Evolutionary conservation across 257 asterid species (phyloP).

Genomic region (Ballota nigra): DNA sequence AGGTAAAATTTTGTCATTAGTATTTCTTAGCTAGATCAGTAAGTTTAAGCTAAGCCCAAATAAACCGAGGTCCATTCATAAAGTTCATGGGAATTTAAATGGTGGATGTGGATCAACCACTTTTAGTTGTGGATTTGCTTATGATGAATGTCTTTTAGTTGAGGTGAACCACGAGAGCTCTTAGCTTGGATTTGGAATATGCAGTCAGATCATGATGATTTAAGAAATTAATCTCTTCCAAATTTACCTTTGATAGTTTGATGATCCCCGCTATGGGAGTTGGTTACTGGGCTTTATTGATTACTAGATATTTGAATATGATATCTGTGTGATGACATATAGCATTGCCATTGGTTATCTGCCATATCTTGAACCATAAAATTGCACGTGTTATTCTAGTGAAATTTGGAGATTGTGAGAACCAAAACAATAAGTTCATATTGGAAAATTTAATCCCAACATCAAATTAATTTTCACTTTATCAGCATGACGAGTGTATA

Average conservation of each 20-base stretch:
- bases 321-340: neutral
- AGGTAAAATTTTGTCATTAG: neutral
- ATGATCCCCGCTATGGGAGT: neutral
- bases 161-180: neutral
- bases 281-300: neutral
- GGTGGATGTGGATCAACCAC: neutral
- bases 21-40: neutral
- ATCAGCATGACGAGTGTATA: slow-evolving; percentile 1
- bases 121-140: neutral
- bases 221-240: neutral
- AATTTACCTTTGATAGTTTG: neutral
- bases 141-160: neutral
- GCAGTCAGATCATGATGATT: neutral
- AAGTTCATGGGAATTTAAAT: neutral
- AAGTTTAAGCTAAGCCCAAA: neutral
- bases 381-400: neutral
- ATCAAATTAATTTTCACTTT: neutral
- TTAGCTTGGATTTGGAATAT: slow-evolving; percentile 10
- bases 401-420: neutral
- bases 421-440: neutral
- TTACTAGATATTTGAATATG: neutral
- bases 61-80: neutral
- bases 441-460: neutral
- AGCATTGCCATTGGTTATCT: neutral
- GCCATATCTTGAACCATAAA: neutral